Conservation (phyloP, 441 rosid genomes). For the Croton laevigatus region DNA sequence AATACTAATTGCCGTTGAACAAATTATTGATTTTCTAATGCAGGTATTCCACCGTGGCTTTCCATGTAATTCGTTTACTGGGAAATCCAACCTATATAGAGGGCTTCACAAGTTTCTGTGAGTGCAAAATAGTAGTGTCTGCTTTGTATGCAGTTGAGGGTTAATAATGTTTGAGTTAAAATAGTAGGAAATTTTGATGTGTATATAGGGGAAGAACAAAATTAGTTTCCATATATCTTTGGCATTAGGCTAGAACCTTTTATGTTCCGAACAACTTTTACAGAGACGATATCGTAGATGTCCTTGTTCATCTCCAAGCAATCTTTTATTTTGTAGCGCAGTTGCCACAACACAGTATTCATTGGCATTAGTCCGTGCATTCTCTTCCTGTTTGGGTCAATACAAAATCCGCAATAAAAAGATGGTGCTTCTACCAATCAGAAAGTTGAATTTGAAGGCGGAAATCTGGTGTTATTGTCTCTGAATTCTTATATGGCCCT, state of each 20-base stretch:
- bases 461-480: constrained; percentile 3
- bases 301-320: too few relatives aligned
- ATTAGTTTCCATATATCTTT: too few relatives aligned
- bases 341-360: too few relatives aligned
- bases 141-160: background rate
- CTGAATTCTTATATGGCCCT: background rate
- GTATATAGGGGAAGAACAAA: background rate
- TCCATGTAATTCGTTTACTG: background rate
- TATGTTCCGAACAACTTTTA: too few relatives aligned
- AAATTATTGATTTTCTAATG: background rate
- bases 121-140: background rate
- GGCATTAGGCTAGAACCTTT: background rate
- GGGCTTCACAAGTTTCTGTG: background rate
- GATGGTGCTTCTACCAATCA: background rate
- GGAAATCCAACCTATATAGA: background rate
- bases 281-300: too few relatives aligned
- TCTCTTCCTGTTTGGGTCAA: background rate
- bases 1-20: background rate
- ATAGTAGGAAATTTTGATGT: background rate
- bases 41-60: background rate
- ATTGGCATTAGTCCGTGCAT: background rate
- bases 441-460: background rate
- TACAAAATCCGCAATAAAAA: background rate
- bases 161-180: background rate
- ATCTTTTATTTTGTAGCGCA: too few relatives aligned